phyloP scores from a whole-genome alignment of 495 filamentous ascomycete species.

The Alectoria sarmentosa region DNA sequence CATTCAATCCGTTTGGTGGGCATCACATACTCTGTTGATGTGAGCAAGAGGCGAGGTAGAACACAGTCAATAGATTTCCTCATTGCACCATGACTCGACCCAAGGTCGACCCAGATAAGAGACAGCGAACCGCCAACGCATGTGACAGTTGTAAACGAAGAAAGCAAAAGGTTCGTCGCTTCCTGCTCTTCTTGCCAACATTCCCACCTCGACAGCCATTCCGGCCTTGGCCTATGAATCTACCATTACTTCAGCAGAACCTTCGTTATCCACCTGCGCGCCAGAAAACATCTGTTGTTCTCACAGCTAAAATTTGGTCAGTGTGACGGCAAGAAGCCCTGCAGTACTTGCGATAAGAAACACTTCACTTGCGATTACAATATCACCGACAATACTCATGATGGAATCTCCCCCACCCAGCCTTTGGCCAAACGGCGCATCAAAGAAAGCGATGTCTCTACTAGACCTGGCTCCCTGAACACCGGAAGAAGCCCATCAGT shows the following conservation, averaged over 20 bases:
- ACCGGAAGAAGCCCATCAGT: background rate
- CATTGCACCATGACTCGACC: conserved; percentile 46
- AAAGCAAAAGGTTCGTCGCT: conserved; percentile 60
- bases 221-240: no score
- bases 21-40: background rate
- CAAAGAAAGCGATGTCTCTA: conserved; percentile 6
- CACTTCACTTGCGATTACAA: conserved; percentile 11
- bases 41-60: background rate
- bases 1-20: background rate
- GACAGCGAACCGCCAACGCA: conserved; percentile 57
- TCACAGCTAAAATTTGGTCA: background rate
- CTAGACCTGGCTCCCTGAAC: background rate
- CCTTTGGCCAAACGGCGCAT: conserved; percentile 10
- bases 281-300: background rate
- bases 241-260: background rate
- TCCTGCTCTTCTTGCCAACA: no score
- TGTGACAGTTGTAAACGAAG: conserved; percentile 73
- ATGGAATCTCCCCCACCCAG: background rate
- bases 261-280: background rate
- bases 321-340: conserved; percentile 14
- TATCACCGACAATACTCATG: background rate
- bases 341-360: conserved; percentile 11
- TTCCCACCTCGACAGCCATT: background rate
- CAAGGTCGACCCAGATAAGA: conserved; percentile 56
- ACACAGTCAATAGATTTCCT: background rate